Conservation (phyloP, 805 yeast species). For the Yueomyces sp. region DNA sequence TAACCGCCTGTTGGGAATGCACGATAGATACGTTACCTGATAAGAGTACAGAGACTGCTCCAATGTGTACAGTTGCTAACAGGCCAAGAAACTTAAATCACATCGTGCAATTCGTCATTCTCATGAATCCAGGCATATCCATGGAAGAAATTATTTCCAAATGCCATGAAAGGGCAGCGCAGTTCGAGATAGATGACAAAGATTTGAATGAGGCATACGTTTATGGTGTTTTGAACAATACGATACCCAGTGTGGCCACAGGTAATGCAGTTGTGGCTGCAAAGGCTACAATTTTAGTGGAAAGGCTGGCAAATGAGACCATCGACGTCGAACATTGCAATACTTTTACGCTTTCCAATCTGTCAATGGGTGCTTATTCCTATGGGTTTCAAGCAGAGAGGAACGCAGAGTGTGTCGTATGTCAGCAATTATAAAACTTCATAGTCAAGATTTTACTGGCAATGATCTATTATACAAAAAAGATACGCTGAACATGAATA, state of each 20-base stretch:
- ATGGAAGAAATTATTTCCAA: conserved; percentile 44
- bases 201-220: conserved; percentile 64
- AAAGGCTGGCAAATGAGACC: conserved; percentile 61
- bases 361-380: conserved; percentile 65
- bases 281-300: conserved; percentile 73
- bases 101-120: conserved; percentile 83
- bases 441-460: not conserved
- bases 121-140: conserved; percentile 33
- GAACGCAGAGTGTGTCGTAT: conserved; percentile 57
- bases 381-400: conserved; percentile 55
- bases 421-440: conserved; percentile 19
- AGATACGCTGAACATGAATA: too few relatives aligned
- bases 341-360: conserved; percentile 81
- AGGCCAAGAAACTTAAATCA: conserved; percentile 93
- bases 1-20: conserved; percentile 89
- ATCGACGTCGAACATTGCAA: conserved; percentile 42
- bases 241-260: conserved; percentile 88
- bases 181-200: conserved; percentile 43
- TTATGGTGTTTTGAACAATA: conserved; percentile 80
- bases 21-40: conserved; percentile 61
- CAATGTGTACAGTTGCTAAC: conserved; percentile 88
- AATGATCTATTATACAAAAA: too few relatives aligned
- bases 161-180: conserved; percentile 45
- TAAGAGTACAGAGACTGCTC: conserved; percentile 37
- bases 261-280: conserved; percentile 91